phyloP scores from a whole-genome alignment of 805 yeast genomes.

The Ogataea corticis region DNA sequence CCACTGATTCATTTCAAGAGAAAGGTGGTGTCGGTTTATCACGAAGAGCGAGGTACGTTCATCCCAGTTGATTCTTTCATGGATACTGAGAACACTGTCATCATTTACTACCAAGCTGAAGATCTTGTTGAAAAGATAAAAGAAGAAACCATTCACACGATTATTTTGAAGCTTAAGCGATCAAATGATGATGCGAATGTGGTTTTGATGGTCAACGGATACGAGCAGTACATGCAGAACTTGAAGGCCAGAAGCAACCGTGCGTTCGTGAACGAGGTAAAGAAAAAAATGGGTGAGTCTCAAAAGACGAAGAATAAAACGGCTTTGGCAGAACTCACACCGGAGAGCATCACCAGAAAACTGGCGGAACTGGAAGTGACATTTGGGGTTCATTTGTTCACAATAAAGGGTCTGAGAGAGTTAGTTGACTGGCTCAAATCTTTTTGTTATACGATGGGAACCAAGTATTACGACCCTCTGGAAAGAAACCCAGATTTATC shows the following conservation, averaged over 20 bases:
- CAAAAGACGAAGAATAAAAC: slow-evolving; percentile 11
- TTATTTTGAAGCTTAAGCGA: slow-evolving; percentile 24
- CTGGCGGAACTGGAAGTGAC: slow-evolving; percentile 48
- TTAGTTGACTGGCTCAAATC: slow-evolving; percentile 53
- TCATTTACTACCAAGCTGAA: slow-evolving; percentile 48
- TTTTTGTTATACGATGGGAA: slow-evolving; percentile 55
- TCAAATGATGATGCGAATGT: slow-evolving; percentile 32
- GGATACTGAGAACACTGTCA: slow-evolving; percentile 44
- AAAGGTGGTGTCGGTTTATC: slow-evolving; percentile 48
- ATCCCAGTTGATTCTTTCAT: slow-evolving; percentile 47
- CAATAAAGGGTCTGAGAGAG: slow-evolving; percentile 47
- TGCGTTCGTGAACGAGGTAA: slow-evolving; percentile 38
- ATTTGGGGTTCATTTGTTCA: slow-evolving; percentile 50
- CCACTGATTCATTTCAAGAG: slow-evolving; percentile 58
- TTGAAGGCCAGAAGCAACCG: slow-evolving; percentile 48
- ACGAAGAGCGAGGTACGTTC: slow-evolving; percentile 48
- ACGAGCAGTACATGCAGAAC: slow-evolving; percentile 45
- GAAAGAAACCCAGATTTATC: slow-evolving; percentile 56
- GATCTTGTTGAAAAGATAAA: slow-evolving; percentile 41
- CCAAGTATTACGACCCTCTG: slow-evolving; percentile 53
- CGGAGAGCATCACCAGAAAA: slow-evolving; percentile 22
- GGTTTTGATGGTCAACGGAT: slow-evolving; percentile 49
- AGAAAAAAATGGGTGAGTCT: slow-evolving; percentile 14
- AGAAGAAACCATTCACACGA: slow-evolving; percentile 26
- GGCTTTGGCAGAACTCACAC: slow-evolving; percentile 10